A percentile compares a stretch with the other conserved stretches of the same genome.
These are phyloP conservation scores for Geranomyces variabilis DNA, from an alignment of 192 early-diverging fungal genomes.

Conservation along the genomic window DNA sequence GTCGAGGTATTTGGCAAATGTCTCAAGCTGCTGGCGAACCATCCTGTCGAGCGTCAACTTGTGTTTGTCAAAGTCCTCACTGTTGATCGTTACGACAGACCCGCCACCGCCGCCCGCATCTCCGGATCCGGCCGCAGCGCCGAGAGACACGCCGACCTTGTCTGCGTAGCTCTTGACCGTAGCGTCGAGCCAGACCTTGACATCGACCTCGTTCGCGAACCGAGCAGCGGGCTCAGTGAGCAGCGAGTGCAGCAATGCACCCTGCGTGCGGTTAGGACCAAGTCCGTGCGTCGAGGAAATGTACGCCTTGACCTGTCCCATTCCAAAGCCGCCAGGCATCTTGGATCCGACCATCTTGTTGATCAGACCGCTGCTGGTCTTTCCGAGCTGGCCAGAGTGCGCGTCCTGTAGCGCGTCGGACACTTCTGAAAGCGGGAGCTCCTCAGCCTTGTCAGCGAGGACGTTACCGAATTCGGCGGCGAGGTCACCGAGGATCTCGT, in stretches of 20 bases:
- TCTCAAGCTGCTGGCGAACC: conserved; percentile 76
- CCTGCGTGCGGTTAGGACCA: conserved; percentile 74
- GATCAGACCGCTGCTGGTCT: conserved; percentile 74
- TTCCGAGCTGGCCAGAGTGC: conserved; percentile 78
- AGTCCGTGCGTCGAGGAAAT: conserved; percentile 74
- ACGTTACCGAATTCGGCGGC: conserved; percentile 87
- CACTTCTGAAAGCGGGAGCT: conserved; percentile 83
- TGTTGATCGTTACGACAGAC: conserved; percentile 75
- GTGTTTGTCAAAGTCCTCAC: conserved; percentile 80
- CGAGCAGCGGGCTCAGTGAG: conserved; percentile 83
- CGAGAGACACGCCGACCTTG: conserved; percentile 69
- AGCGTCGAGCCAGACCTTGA: conserved; percentile 79
- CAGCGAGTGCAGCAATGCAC: conserved; percentile 74
- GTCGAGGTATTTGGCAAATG: conserved; percentile 79
- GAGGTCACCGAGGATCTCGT: conserved; percentile 94
- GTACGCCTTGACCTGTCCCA: conserved; percentile 75
- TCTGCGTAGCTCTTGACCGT: conserved; percentile 71
- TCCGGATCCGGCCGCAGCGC: conserved; percentile 54
- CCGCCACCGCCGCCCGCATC: conserved; percentile 56
- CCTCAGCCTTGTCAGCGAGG: conserved; percentile 88
- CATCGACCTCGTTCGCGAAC: conserved; percentile 72
- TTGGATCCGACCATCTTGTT: conserved; percentile 82
- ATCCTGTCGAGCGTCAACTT: conserved; percentile 73
- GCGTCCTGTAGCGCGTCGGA: conserved; percentile 62
- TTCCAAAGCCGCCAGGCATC: conserved; percentile 91